Base-by-base conservation (phyloP, 768 basidiomycete genomes). In the Daedaleopsis sinensis region DNA sequence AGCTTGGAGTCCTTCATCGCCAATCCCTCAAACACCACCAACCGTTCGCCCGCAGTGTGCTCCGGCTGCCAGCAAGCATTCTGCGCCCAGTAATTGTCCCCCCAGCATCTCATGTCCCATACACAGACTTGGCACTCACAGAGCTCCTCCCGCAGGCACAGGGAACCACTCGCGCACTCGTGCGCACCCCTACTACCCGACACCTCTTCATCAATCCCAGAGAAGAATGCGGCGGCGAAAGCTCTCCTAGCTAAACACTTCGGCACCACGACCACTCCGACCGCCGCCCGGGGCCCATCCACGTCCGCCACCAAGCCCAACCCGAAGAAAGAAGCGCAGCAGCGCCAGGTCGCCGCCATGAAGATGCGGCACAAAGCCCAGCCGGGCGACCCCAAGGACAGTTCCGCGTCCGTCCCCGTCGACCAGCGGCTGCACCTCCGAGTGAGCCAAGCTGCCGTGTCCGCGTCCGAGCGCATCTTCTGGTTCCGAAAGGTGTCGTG, bases 401-500 rank as follows among this genome's bases (percentile, higher is more conserved):
- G 76, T 54, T 55, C 73, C 1, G 75, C 78, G 15, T 73, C 75
- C 16, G 71, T 84, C 12, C 75, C 84, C 15, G 67, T 84, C 47
- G 81, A 83, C 23, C 79, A 90, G 59, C 82, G 90, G 23, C 65
- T 89, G 44, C 83, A 89, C 70, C 66, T 91, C 37, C 82, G 76
- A 42, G 81, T 86, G 6, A 68, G 67, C 19, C 63, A 64, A 3
- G 69, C 73, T 7, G 63, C 66, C 68, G 9, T 74, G 70, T 19
- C 70, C 74, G 55, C 55, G 1, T 67, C 68, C 16, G 82, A 85
- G 67, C 77, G 76, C 53, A 68, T 80, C 8, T 80, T 91, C 52
- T 94, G 92, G 92, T 82, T 90, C 57, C 77, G 80, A 52, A 92
- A 90, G 82, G 91, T 90, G 67, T 64, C 73, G 66, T 57, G 3